Conservation (phyloP, 805 yeast genomes). For the Saccharomycopsis sp. region DNA sequence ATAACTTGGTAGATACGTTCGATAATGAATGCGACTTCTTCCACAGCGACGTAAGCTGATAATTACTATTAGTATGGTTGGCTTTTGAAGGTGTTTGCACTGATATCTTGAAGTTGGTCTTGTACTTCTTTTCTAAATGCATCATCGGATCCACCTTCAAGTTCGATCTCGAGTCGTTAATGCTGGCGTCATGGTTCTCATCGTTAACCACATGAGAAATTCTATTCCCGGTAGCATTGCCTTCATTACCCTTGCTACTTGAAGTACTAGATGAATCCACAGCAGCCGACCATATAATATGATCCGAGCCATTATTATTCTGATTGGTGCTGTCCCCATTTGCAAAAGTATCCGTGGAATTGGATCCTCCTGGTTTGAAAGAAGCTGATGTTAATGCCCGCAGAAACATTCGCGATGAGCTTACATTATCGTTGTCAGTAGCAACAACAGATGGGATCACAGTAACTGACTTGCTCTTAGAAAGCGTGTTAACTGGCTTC, state of each 20-base stretch:
- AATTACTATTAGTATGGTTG: background rate
- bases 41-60: background rate
- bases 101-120: slow-evolving; percentile 14
- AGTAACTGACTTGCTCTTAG: background rate
- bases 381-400: background rate
- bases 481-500: background rate
- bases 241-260: background rate
- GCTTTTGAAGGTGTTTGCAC: slow-evolving; percentile 7
- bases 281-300: background rate
- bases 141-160: slow-evolving; percentile 17
- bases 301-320: background rate
- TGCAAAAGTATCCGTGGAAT: background rate
- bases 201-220: background rate
- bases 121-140: slow-evolving; percentile 17
- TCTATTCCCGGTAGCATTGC: background rate
- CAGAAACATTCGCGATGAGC: background rate
- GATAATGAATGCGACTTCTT: slow-evolving; percentile 8
- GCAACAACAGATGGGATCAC: background rate
- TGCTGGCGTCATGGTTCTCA: background rate
- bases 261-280: background rate
- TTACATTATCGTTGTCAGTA: background rate
- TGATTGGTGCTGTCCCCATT: background rate
- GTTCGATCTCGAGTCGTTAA: background rate
- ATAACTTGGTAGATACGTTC: slow-evolving; percentile 8
- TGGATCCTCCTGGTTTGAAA: too few relatives aligned